Evolutionary conservation across 108 stramenopile species (phyloP).

Genomic region (Parietichytrium sp.): DNA sequence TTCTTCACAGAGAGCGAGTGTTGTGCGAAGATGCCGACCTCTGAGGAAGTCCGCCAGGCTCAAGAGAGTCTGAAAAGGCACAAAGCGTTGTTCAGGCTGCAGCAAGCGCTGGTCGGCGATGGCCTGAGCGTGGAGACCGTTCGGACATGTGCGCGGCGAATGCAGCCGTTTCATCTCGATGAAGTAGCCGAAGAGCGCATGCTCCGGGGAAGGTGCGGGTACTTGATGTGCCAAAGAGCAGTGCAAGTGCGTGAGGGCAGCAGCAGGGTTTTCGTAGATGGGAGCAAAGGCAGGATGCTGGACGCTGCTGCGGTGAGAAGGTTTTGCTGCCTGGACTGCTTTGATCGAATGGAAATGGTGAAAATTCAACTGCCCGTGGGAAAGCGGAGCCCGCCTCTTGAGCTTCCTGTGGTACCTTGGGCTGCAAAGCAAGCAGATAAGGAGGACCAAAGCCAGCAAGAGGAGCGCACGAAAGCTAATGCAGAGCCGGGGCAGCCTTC

Average conservation of each 20-base stretch:
- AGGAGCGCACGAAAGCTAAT: too few species aligned
- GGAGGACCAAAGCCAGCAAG: too few species aligned
- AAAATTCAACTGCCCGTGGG: neutral
- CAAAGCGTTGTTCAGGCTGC: constrained; percentile 19
- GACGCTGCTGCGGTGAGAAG: neutral
- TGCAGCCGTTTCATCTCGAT: constrained; percentile 8
- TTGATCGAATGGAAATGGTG: neutral
- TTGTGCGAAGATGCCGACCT: too few species aligned
- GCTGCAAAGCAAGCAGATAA: too few species aligned
- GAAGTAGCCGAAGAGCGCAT: constrained; percentile 29
- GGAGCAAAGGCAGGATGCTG: neutral
- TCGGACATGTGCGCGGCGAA: neutral
- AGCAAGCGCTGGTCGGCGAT: neutral
- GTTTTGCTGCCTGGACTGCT: constrained; percentile 35
- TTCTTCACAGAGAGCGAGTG: too few species aligned
- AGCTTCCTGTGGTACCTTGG: neutral
- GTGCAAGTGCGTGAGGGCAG: too few species aligned
- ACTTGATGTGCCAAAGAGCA: neutral
- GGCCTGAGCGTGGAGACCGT: neutral
- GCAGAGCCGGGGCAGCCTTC: too few species aligned
- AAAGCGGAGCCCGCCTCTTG: neutral
- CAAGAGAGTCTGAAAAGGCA: neutral
- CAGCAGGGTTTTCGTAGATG: too few species aligned
- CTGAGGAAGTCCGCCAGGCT: constrained; percentile 6
- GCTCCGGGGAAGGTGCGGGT: constrained; percentile 8